These are phyloP conservation scores for Ophiostoma ulmi DNA, from an alignment of 2,329 filamentous ascomycete species.

Conservation along the genomic window DNA sequence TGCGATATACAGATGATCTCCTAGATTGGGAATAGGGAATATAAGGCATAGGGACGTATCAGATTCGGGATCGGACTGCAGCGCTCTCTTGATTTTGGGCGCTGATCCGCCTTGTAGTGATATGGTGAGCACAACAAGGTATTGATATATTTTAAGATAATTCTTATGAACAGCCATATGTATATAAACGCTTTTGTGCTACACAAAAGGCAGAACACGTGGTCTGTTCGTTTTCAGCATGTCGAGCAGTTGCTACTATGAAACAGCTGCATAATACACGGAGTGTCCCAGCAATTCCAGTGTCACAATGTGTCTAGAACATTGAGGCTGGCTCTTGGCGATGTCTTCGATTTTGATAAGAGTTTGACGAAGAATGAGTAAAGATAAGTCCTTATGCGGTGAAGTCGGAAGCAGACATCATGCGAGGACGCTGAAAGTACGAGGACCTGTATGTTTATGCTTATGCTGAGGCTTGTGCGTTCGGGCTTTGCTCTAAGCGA, in stretches of 20 bases:
- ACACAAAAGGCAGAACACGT: neutral
- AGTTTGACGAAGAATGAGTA: neutral
- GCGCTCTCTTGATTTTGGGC: neutral
- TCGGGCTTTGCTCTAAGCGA: neutral
- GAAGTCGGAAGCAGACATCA: neutral
- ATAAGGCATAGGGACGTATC: neutral
- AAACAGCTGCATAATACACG: constrained; percentile 1
- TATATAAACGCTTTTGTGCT: neutral
- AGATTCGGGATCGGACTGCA: neutral
- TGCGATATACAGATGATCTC: neutral
- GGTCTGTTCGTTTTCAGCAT: constrained; percentile 7
- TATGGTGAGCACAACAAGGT: too few species aligned
- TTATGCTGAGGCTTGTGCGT: too few species aligned
- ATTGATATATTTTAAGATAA: too few species aligned
- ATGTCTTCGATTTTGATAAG: neutral
- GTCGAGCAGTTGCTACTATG: neutral
- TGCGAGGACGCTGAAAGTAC: neutral
- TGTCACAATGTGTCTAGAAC: neutral
- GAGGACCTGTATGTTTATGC: neutral
- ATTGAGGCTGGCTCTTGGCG: neutral
- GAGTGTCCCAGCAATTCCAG: neutral
- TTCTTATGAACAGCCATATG: neutral
- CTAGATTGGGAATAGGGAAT: neutral
- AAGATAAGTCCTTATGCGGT: neutral
- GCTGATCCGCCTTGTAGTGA: too few species aligned